A percentile compares a stretch with the other conserved stretches of the same genome.
Conservation (phyloP, 139 green algal genomes). For the Tetratostichococcus sp. region DNA sequence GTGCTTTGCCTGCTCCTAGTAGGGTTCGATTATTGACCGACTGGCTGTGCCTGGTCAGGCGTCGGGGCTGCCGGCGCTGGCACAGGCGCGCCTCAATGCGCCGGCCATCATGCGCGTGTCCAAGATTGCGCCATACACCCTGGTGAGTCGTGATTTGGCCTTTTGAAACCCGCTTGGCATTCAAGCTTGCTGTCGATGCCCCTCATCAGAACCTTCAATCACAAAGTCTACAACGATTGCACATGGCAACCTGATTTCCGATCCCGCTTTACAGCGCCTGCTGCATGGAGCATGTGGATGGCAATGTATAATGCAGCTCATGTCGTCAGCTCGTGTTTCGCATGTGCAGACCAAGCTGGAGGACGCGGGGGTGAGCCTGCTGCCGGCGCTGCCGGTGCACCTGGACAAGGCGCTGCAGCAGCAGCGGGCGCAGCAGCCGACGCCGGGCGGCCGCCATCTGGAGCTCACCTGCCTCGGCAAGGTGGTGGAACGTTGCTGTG, state of each 20-base stretch:
- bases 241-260: no score
- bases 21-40: no score
- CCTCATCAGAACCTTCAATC: no score
- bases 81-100: slow-evolving; percentile 78
- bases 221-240: no score
- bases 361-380: slow-evolving; percentile 27
- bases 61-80: slow-evolving; percentile 56
- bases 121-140: slow-evolving; percentile 52
- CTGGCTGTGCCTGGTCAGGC: slow-evolving; percentile 19
- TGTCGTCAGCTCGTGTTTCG: no score
- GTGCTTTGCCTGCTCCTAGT: no score
- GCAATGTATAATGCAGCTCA: no score
- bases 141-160: not conserved
- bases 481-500: slow-evolving; percentile 15
- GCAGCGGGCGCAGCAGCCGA: slow-evolving; percentile 17
- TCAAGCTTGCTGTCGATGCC: no score
- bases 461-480: slow-evolving; percentile 59
- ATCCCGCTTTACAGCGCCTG: no score
- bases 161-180: no score
- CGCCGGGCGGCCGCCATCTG: slow-evolving; percentile 11
- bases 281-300: no score
- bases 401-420: slow-evolving; percentile 9
- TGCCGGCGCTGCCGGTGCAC: slow-evolving; percentile 5
- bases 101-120: slow-evolving; percentile 76
- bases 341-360: not conserved